These are phyloP conservation scores for Hawksworthiomyces lignivorus DNA, from an alignment of 2,329 filamentous ascomycete species.

Conservation along the genomic window DNA sequence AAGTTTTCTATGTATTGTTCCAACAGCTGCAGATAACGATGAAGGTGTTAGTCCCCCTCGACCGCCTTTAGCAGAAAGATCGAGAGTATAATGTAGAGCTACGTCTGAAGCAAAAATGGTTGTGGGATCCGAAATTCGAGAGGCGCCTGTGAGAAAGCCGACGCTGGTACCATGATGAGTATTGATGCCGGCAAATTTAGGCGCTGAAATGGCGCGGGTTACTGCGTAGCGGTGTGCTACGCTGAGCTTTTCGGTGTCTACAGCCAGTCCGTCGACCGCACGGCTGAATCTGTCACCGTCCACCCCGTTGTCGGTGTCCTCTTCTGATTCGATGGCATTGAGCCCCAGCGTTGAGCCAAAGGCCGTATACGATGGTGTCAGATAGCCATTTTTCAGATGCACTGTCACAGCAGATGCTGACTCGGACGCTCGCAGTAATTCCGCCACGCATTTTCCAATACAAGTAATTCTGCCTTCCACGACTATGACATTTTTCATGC, in stretches of 20 bases:
- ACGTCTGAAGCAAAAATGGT: constrained; percentile 47
- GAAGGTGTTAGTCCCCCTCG: constrained; percentile 22
- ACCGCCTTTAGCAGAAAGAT: constrained; percentile 34
- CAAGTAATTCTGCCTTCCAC: constrained; percentile 48
- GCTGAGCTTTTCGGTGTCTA: constrained; percentile 48
- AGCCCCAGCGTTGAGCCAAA: constrained; percentile 55
- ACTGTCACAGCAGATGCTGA: no score
- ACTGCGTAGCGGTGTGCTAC: constrained; percentile 47
- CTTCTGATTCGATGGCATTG: constrained; percentile 53
- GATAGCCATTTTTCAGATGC: constrained; percentile 46
- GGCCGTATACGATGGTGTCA: constrained; percentile 51
- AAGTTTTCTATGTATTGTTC: constrained; percentile 43
- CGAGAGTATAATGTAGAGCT: constrained; percentile 49
- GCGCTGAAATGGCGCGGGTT: constrained; percentile 50
- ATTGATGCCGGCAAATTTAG: constrained; percentile 31
- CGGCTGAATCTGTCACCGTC: constrained; percentile 43
- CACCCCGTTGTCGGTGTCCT: constrained; percentile 42
- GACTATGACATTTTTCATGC: constrained; percentile 26
- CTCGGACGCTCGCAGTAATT: no score
- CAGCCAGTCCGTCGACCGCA: constrained; percentile 46
- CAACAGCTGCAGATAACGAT: constrained; percentile 48
- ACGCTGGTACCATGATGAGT: constrained; percentile 50
- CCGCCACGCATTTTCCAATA: constrained; percentile 44
- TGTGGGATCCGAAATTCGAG: constrained; percentile 35
- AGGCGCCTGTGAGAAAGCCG: constrained; percentile 46